Percentiles rank a stretch among this genome's conserved stretches.
phyloP scores from a whole-genome alignment of 2,329 filamentous ascomycete genomes.

The Aspergillus viridinutans region DNA sequence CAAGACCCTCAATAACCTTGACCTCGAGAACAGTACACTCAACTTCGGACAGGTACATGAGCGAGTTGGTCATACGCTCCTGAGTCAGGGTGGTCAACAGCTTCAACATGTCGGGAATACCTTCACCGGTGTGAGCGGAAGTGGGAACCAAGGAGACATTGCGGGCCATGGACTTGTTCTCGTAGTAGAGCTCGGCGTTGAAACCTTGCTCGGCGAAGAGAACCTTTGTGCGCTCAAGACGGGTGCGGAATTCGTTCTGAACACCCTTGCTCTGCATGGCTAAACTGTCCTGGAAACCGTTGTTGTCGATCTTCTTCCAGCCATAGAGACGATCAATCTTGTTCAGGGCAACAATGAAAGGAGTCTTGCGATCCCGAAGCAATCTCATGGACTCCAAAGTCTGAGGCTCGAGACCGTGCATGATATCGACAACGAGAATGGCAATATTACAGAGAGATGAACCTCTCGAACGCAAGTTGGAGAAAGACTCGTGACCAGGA shows the following conservation, averaged over 20 bases:
- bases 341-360: constrained; percentile 98
- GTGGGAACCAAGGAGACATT: constrained; percentile 96
- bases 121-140: constrained; percentile 96
- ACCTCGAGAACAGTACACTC: constrained; percentile 98
- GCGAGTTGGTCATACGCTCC: constrained; percentile 91
- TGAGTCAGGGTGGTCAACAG: constrained; percentile 88
- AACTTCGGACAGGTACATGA: constrained; percentile 98
- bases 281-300: constrained; percentile 92
- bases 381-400: constrained; percentile 96
- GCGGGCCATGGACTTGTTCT: constrained; percentile 96
- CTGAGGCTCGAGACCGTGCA: constrained; percentile 97
- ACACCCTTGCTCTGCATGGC: constrained; percentile 86
- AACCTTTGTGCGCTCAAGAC: constrained; percentile 84
- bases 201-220: constrained; percentile 95
- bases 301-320: constrained; percentile 99
- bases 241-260: constrained; percentile 88
- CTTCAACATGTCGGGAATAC: constrained; percentile 98
- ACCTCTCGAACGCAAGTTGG: constrained; percentile 91
- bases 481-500: constrained; percentile 99
- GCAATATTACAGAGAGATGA: constrained; percentile 99
- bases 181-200: constrained; percentile 93
- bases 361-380: constrained; percentile 87
- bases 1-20: constrained; percentile 97
- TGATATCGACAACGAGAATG: constrained; percentile 97
- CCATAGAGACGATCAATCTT: constrained; percentile 99